Conservation (phyloP, 768 basidiomycete species). For the Serendipita vermifera region DNA sequence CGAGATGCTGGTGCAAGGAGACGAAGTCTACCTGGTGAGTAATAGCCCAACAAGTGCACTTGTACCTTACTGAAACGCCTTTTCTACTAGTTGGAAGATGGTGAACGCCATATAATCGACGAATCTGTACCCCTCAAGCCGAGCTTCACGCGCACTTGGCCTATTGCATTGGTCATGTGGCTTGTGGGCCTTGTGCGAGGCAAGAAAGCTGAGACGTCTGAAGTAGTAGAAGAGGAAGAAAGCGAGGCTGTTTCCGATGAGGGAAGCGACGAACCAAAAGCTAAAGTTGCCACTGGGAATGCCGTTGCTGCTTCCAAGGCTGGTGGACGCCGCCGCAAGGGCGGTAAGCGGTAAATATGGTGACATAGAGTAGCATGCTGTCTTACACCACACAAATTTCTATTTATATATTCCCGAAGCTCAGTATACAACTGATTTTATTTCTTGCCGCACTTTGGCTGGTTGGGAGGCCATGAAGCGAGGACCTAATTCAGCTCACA, state of each 20-base stretch:
- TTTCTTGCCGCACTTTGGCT: too few species aligned
- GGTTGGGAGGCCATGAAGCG: too few species aligned
- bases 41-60: constrained; percentile 8
- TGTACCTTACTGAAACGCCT: constrained; percentile 7
- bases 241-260: not conserved
- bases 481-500: too few species aligned
- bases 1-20: constrained; percentile 72
- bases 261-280: not conserved
- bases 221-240: not conserved
- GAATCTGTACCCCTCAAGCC: constrained; percentile 44
- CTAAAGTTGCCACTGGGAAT: not conserved
- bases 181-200: constrained; percentile 18
- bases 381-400: too few species aligned
- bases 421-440: too few species aligned
- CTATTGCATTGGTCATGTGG: constrained; percentile 35
- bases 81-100: constrained; percentile 44
- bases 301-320: too few species aligned
- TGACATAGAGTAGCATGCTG: not conserved
- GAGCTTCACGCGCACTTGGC: constrained; percentile 57
- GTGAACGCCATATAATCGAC: constrained; percentile 45
- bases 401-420: too few species aligned
- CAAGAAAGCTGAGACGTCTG: not conserved
- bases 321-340: not conserved
- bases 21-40: constrained; percentile 61
- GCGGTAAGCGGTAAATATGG: not conserved